A percentile compares a stretch with the other conserved stretches of the same genome.
Evolutionary conservation across 257 asterid genomes (phyloP).

Genomic region (Primulina eburnea): DNA sequence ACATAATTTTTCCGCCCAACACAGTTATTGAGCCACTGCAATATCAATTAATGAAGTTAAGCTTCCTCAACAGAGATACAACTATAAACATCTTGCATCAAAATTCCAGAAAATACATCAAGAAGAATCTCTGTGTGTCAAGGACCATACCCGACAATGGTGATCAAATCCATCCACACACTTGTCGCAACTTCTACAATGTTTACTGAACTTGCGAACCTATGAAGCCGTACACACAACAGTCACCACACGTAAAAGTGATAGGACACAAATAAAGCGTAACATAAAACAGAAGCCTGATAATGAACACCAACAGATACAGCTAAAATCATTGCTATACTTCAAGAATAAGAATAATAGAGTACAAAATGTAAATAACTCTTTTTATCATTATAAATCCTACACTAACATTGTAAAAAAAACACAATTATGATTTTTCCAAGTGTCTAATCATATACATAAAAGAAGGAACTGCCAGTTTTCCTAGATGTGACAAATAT

Average conservation of each 20-base stretch:
- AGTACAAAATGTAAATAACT: background rate
- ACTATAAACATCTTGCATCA: slow-evolving; percentile 1
- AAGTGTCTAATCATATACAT: no score
- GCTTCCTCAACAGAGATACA: slow-evolving; percentile 23
- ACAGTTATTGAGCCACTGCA: slow-evolving; percentile 98
- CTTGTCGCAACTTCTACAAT: slow-evolving; percentile 98
- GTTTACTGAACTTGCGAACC: slow-evolving; percentile 97
- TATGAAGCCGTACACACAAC: slow-evolving; percentile 29
- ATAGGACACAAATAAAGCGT: slow-evolving; percentile 8
- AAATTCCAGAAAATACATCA: slow-evolving; percentile 20
- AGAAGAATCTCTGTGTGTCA: slow-evolving; percentile 11
- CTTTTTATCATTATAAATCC: background rate
- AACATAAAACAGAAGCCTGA: slow-evolving; percentile 17
- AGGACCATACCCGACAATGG: slow-evolving; percentile 83
- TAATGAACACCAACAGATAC: slow-evolving; percentile 11
- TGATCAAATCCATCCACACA: slow-evolving; percentile 99
- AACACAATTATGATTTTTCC: no score
- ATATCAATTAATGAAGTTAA: slow-evolving; percentile 32
- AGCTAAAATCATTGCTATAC: background rate
- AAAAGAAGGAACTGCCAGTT: background rate
- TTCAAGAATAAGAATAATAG: background rate
- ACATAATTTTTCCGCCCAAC: slow-evolving; percentile 88
- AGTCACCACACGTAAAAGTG: slow-evolving; percentile 21
- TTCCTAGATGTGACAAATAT: background rate
- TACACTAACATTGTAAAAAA: background rate